Evolutionary conservation across 2,329 filamentous ascomycete species (phyloP).

Genomic region (Nemania abortiva): DNA sequence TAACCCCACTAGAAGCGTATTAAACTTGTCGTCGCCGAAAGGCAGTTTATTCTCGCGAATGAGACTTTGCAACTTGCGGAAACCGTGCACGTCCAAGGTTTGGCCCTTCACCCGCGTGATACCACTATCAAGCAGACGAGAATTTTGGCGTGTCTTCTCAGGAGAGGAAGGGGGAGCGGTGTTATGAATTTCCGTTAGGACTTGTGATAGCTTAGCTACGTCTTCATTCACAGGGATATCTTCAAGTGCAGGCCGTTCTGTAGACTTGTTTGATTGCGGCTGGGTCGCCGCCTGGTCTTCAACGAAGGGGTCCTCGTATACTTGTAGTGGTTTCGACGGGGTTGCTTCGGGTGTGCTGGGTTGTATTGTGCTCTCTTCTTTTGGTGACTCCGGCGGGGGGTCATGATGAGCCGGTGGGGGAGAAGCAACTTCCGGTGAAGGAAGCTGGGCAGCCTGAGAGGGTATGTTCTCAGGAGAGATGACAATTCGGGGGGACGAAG

Average conservation of each 20-base stretch:
- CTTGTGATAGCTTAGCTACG: slow-evolving; percentile 52
- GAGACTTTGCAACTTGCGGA: slow-evolving; percentile 81
- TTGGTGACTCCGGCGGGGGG: slow-evolving; percentile 51
- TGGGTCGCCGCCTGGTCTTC: slow-evolving; percentile 61
- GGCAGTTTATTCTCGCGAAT: slow-evolving; percentile 74
- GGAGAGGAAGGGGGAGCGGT: slow-evolving; percentile 51
- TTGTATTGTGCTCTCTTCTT: slow-evolving; percentile 31
- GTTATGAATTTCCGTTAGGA: slow-evolving; percentile 39
- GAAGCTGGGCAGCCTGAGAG: slow-evolving; percentile 13
- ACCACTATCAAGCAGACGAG: slow-evolving; percentile 77
- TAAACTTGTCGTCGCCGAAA: slow-evolving; percentile 76
- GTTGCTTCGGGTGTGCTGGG: slow-evolving; percentile 43
- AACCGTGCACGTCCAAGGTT: slow-evolving; percentile 83
- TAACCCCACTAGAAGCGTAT: slow-evolving; percentile 73
- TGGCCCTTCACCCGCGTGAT: slow-evolving; percentile 78
- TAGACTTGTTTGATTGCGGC: slow-evolving; percentile 56
- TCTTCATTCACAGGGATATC: slow-evolving; percentile 72
- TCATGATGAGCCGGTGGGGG: slow-evolving; percentile 44
- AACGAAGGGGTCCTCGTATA: slow-evolving; percentile 73
- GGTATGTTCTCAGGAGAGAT: slow-evolving; percentile 54
- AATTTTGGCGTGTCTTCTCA: slow-evolving; percentile 68
- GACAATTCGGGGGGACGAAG: slow-evolving; percentile 44
- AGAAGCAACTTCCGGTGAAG: slow-evolving; percentile 48
- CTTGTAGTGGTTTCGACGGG: slow-evolving; percentile 60
- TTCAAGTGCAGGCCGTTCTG: slow-evolving; percentile 64